Evolutionary conservation across 1,284 basidiomycete genomes (phyloP), one percentile per base, ranked within the genome.

Genomic region (Trichosporon sp.): DNA sequence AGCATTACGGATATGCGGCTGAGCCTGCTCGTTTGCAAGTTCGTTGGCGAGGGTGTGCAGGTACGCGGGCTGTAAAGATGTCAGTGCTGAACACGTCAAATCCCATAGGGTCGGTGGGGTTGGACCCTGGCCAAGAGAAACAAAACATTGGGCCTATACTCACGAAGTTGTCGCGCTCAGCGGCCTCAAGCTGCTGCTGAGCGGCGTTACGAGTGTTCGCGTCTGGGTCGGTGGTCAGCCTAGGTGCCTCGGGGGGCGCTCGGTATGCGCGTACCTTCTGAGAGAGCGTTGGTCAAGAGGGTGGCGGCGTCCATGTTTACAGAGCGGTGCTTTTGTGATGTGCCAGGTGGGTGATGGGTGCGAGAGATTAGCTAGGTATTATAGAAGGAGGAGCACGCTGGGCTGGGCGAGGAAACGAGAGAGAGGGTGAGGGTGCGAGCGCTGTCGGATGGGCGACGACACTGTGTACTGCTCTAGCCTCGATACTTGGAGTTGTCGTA

Each of bases 211-310:
- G 92, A 83, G 89, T 89, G 79, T 83, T 85, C 69, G 88, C 86
- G 84, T 93, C 90, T 93, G 74, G 57, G 59, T 56, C 69, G 66
- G 32, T 16, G 2, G 62, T 67, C 36, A 69, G 65, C 60, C 63
- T 63, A 71, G 60, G 69, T 58, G 49, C 59, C 62, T 67, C 36
- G 16, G 40, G 46, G 25, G 37, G 58, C 61, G 66, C 40, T 44
- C 40, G 64, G 68, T 68, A 76, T 52, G 62, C 27, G 83, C 88
- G 73, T 76, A 93, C 92, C 90, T 65, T 90, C 84, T 65, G 91
- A 93, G 76, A 96, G 87, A 73, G 92, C 89, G 84, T 93, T 92
- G 74, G 88, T 86, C 76, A 95, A 88, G 69, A 95, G 87, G 80
- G 91, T 88, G 69, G 87, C 89, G 72, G 90, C 91, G 84, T 92